phyloP scores from a whole-genome alignment of 176 grass and related monocot species.

The Avena insularis region DNA sequence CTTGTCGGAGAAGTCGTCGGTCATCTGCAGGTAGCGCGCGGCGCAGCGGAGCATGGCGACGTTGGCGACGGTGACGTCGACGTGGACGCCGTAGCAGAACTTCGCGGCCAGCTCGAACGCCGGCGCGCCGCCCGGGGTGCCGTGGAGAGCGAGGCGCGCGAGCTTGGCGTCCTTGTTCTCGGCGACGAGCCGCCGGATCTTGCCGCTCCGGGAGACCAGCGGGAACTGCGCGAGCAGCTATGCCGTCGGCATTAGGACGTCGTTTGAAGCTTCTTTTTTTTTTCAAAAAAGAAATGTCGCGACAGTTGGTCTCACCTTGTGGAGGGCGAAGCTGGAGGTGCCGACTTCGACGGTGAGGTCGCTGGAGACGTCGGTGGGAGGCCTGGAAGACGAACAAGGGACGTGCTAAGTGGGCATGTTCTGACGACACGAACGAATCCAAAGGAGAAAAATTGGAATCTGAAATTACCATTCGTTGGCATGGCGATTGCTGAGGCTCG shows the following conservation, averaged over 20 bases:
- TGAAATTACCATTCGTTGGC: slow-evolving; percentile 75
- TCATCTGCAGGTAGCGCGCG: slow-evolving; percentile 92
- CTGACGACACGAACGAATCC: neutral
- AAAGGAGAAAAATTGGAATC: neutral
- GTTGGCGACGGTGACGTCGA: slow-evolving; percentile 68
- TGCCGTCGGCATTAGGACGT: slow-evolving; percentile 56
- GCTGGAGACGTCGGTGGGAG: slow-evolving; percentile 92
- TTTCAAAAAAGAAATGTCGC: neutral
- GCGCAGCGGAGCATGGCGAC: slow-evolving; percentile 79
- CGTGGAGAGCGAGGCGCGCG: slow-evolving; percentile 64
- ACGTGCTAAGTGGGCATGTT: neutral
- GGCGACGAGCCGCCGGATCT: slow-evolving; percentile 75
- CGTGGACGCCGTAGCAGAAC: slow-evolving; percentile 91
- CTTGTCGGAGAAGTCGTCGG: slow-evolving; percentile 75
- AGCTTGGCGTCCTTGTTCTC: slow-evolving; percentile 80
- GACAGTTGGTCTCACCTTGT: slow-evolving; percentile 72
- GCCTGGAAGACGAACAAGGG: slow-evolving; percentile 54
- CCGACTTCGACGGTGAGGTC: slow-evolving; percentile 92
- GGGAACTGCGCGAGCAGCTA: slow-evolving; percentile 86
- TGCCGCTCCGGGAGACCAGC: slow-evolving; percentile 87
- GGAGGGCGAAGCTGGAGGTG: slow-evolving; percentile 89
- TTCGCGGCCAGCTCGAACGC: slow-evolving; percentile 88
- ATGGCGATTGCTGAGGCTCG: slow-evolving; percentile 73
- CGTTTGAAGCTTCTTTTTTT: neutral
- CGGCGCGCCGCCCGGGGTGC: slow-evolving; percentile 64